Evolutionary conservation across 768 basidiomycete genomes (phyloP).

Genomic region (Thelephora ganbajun): DNA sequence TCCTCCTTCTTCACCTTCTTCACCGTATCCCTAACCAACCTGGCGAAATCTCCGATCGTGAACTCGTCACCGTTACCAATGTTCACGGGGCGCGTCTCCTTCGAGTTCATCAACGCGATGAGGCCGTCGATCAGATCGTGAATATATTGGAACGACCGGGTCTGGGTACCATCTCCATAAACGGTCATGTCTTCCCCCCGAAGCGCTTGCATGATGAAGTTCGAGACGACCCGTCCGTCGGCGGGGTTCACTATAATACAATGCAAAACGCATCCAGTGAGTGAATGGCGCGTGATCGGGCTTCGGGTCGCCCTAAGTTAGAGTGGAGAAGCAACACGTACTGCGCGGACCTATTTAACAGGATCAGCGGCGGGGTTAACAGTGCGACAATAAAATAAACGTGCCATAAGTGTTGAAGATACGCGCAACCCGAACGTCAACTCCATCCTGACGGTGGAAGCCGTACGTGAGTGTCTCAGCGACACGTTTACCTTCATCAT

Average conservation of each 20-base stretch:
- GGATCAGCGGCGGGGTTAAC: neutral
- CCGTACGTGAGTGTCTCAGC: slow-evolving; percentile 97
- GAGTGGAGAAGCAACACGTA: slow-evolving; percentile 20
- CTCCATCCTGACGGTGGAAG: slow-evolving; percentile 86
- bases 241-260: slow-evolving; percentile 69
- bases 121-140: slow-evolving; percentile 95
- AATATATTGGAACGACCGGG: slow-evolving; percentile 94
- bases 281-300: slow-evolving; percentile 3
- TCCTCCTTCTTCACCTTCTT: slow-evolving; percentile 86
- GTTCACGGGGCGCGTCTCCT: slow-evolving; percentile 90
- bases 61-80: slow-evolving; percentile 94
- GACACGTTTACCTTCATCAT: slow-evolving; percentile 98
- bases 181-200: slow-evolving; percentile 96
- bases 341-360: slow-evolving; percentile 41
- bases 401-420: slow-evolving; percentile 94
- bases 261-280: neutral
- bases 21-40: slow-evolving; percentile 83
- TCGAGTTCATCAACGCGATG: slow-evolving; percentile 89
- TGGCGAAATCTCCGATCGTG: slow-evolving; percentile 88
- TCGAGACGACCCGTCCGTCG: slow-evolving; percentile 96
- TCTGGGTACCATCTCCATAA: slow-evolving; percentile 87
- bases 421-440: slow-evolving; percentile 92
- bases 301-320: slow-evolving; percentile 13
- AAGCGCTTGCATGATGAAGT: slow-evolving; percentile 96
- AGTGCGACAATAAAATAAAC: slow-evolving; percentile 4